Evolutionary conservation across 23 red algal species (phyloP).

Genomic region (Gracilaria vermiculophylla): DNA sequence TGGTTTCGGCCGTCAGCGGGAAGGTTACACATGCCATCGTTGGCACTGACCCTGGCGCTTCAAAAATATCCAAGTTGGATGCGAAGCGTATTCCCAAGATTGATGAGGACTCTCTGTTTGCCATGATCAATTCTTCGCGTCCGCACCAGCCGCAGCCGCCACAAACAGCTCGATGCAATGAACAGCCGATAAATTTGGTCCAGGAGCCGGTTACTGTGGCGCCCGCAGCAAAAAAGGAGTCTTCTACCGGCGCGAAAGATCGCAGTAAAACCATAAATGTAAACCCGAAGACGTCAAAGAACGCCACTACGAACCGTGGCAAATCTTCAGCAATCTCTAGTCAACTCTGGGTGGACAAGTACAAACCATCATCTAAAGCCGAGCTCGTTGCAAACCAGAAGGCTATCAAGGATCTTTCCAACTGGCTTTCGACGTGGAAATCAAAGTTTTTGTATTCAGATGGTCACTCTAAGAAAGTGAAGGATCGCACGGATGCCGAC

Average conservation of each 20-base stretch:
- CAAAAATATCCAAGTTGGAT: conserved; percentile 64
- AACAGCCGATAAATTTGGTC: conserved; percentile 8
- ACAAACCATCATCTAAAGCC: conserved; percentile 47
- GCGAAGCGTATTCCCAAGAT: conserved; percentile 44
- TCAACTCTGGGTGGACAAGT: conserved; percentile 92
- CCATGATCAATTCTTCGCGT: conserved; percentile 58
- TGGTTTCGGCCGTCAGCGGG: conserved; percentile 62
- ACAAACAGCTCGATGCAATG: background rate
- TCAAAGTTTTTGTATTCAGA: conserved; percentile 44
- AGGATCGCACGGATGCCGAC: conserved; percentile 21
- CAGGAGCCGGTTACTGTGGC: background rate
- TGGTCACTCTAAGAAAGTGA: conserved; percentile 36
- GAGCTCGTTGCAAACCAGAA: conserved; percentile 86
- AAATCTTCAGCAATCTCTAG: background rate
- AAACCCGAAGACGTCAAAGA: background rate
- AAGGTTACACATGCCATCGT: conserved; percentile 82
- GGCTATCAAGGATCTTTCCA: conserved; percentile 62
- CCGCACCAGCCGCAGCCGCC: background rate
- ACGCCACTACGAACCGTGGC: background rate
- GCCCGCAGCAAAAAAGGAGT: background rate
- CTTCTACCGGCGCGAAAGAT: background rate
- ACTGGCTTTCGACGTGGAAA: conserved; percentile 71
- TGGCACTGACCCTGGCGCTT: conserved; percentile 72
- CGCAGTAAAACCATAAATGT: background rate
- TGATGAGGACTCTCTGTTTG: conserved; percentile 90